A percentile compares a stretch with the other conserved stretches of the same genome.
These are phyloP conservation scores for Saitozyma sp. DNA, from an alignment of 768 basidiomycete genomes.

Conservation along the genomic window DNA sequence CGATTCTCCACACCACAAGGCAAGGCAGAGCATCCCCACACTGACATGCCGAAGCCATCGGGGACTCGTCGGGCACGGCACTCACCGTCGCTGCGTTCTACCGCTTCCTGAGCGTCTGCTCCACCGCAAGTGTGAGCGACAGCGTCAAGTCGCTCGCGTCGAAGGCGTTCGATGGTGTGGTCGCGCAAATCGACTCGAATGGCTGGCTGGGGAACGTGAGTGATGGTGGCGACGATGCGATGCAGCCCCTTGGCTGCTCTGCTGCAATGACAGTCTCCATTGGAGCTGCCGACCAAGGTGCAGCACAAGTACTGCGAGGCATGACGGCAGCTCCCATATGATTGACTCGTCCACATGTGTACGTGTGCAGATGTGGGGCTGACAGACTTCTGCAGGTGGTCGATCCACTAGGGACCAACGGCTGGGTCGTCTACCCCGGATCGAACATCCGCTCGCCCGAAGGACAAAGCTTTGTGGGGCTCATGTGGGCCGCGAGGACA, in stretches of 20 bases:
- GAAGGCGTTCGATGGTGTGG: constrained; percentile 29
- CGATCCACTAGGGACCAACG: constrained; percentile 30
- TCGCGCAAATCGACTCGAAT: constrained; percentile 22
- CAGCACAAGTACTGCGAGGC: no score
- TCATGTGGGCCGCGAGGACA: constrained; percentile 41
- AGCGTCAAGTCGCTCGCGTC: constrained; percentile 7
- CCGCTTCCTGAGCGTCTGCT: constrained; percentile 18
- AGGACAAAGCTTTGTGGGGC: constrained; percentile 32
- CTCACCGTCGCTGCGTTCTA: constrained; percentile 35
- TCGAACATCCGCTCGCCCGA: constrained; percentile 30
- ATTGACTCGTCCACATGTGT: background rate
- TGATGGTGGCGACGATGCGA: background rate
- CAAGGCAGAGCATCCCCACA: background rate
- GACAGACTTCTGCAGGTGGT: constrained; percentile 16
- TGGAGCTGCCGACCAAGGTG: no score
- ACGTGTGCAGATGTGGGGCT: background rate
- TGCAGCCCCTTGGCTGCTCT: no score
- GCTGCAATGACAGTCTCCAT: no score
- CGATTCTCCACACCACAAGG: background rate
- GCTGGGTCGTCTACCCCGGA: constrained; percentile 26
- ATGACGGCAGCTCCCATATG: background rate
- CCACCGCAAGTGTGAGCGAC: background rate
- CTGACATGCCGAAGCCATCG: constrained; percentile 5
- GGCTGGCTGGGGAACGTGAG: constrained; percentile 34
- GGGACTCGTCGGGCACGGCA: constrained; percentile 34